phyloP scores from a whole-genome alignment of 2,329 filamentous ascomycete species.

The Exophiala sp. region DNA sequence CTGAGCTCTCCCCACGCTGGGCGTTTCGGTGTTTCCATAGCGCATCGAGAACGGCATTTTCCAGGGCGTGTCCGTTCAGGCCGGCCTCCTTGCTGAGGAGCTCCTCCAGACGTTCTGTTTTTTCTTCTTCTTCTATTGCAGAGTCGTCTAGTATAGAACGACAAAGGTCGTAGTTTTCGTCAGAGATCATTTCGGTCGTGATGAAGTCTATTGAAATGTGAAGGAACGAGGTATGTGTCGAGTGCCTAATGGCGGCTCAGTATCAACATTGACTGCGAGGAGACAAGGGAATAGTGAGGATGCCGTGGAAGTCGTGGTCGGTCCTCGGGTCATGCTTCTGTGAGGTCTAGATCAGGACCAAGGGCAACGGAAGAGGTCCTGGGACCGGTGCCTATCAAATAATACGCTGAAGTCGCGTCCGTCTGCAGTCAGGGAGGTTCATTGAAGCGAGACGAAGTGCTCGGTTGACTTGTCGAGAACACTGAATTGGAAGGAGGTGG shows the following conservation, averaged over 20 bases:
- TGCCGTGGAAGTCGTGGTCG: not conserved
- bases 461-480: not conserved
- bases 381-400: not conserved
- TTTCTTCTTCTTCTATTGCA: conserved; percentile 84
- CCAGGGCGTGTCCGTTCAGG: conserved; percentile 68
- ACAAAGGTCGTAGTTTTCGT: conserved; percentile 87
- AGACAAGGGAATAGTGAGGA: not conserved
- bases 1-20: conserved; percentile 52
- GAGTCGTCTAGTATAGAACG: conserved; percentile 79
- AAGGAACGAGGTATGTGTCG: too few relatives aligned
- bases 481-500: not conserved
- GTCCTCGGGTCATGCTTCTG: not conserved
- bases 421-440: not conserved
- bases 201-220: not conserved
- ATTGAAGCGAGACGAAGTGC: not conserved
- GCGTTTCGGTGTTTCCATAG: conserved; percentile 64
- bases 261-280: conserved; percentile 9
- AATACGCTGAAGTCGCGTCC: not conserved
- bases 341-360: not conserved
- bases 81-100: conserved; percentile 72
- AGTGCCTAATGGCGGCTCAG: not conserved
- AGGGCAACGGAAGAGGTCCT: not conserved
- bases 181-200: conserved; percentile 66
- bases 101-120: conserved; percentile 84
- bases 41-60: conserved; percentile 84